Evolutionary conservation across 2,329 filamentous ascomycete species (phyloP), one percentile per base, ranked within the genome.

Genomic region (Graphiopsis chlorocephala): DNA sequence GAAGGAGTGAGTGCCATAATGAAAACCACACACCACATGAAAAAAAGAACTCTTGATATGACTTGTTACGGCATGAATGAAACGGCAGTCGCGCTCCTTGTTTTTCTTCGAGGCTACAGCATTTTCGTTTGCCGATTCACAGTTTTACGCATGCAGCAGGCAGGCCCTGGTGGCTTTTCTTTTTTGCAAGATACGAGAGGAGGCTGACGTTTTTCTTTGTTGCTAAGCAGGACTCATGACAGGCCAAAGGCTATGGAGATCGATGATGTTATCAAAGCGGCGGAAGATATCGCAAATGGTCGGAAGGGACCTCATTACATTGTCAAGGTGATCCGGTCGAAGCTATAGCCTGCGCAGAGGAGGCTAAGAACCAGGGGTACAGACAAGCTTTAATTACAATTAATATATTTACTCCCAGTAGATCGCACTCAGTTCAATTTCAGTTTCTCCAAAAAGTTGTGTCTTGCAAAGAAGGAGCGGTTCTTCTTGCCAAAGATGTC

Each of bases 401-500:
- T 56, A 56, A 53, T 53, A 53, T 1, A 53, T 53, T 14, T 53
- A 53, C 14, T 31, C 28, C 26, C 17, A 29, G 10, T 17, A 29
- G 26, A 29, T 31, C 17, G 20, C 26, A 11, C 17, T 61, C 59
- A 63, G 20, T 63, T 63, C 26, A 63, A 25, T 26, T 64, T 58
- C 20, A 58, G 20, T 63, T 83, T 78, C 70, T 81, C 80, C 55
- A 95, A 78, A 26, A 94, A 79, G 76, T 95, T 88, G 74, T 94
- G 84, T n/a, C 87, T 84, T 68, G 90, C 83, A 73, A 90, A 93
- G 75, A 90, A 93, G 23, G 86, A 87, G 59, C 92, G 84, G 67
- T 91, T 89, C 64, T 86, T 83, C 80, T 96, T 96, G 10, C 92
- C 92, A 69, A 88, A 90, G 15, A 95, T 77, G 76, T 95, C 90